These are phyloP conservation scores for Durio zibethinus DNA, from an alignment of 345 rosid species.

Conservation along the genomic window DNA sequence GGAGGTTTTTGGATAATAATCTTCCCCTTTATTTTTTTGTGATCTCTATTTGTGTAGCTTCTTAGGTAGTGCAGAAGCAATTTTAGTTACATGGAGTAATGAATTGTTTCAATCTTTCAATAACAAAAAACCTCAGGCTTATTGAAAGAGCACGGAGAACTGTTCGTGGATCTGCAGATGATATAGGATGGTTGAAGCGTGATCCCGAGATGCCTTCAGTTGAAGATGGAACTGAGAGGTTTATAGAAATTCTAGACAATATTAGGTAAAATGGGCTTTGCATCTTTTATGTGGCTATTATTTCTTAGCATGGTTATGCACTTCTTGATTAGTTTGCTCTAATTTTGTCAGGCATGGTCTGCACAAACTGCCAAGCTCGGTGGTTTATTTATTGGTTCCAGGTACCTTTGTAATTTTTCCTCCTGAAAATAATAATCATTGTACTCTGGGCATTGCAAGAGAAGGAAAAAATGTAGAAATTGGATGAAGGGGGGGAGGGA, in stretches of 20 bases:
- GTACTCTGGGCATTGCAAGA: neutral
- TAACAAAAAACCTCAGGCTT: conserved; percentile 43
- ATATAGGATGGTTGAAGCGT: conserved; percentile 86
- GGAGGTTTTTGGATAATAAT: neutral
- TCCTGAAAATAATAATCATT: neutral
- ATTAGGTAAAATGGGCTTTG: conserved; percentile 53
- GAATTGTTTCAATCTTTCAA: neutral
- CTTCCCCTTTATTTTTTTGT: neutral
- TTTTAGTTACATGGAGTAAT: neutral
- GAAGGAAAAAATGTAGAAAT: neutral
- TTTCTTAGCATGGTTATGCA: conserved; percentile 18
- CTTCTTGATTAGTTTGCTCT: conserved; percentile 18
- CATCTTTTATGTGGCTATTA: conserved; percentile 13
- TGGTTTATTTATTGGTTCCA: conserved; percentile 87
- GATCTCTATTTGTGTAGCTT: neutral
- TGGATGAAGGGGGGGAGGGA: neutral
- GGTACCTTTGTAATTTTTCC: conserved; percentile 37
- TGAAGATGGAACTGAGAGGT: conserved; percentile 84
- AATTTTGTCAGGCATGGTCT: conserved; percentile 76
- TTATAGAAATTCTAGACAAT: conserved; percentile 60
- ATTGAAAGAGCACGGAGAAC: conserved; percentile 85
- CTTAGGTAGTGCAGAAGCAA: neutral
- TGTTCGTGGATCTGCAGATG: conserved; percentile 92
- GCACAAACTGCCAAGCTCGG: conserved; percentile 69
- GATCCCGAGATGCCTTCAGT: conserved; percentile 73